phyloP scores from a whole-genome alignment of 495 filamentous ascomycete species.

The Friedmanniomyces endolithicus region DNA sequence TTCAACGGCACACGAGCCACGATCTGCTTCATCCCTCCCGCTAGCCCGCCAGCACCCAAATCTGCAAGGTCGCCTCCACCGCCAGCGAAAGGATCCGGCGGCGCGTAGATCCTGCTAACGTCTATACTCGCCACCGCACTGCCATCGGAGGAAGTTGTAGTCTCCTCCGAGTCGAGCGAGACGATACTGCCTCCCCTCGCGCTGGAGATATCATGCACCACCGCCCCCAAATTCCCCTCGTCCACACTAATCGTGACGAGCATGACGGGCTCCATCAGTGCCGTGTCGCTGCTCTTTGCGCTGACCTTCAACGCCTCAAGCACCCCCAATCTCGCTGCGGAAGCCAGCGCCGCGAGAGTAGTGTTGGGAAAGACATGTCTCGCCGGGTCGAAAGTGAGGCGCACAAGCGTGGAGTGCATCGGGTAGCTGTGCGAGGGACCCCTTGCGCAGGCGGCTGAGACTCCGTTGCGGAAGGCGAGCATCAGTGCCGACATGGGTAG shows the following conservation, averaged over 20 bases:
- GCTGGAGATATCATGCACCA: slow-evolving; percentile 82
- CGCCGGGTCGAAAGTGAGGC: slow-evolving; percentile 51
- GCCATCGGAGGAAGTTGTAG: slow-evolving; percentile 24
- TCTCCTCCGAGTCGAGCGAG: slow-evolving; percentile 56
- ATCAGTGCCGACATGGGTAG: slow-evolving; percentile 46
- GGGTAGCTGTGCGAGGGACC: slow-evolving; percentile 68
- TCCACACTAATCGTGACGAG: slow-evolving; percentile 70
- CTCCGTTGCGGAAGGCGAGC: slow-evolving; percentile 61
- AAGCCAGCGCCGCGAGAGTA: slow-evolving; percentile 61
- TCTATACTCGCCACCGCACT: slow-evolving; percentile 49
- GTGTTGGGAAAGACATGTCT: slow-evolving; percentile 56
- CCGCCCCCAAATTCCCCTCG: slow-evolving; percentile 64
- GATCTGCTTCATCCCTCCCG: slow-evolving; percentile 40
- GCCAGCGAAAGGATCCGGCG: slow-evolving; percentile 68
- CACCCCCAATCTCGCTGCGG: slow-evolving; percentile 63
- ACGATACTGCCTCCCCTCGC: slow-evolving; percentile 74
- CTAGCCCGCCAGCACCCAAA: not conserved
- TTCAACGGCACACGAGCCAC: slow-evolving; percentile 78
- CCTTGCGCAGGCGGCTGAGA: slow-evolving; percentile 69
- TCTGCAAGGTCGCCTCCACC: not conserved
- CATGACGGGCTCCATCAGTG: slow-evolving; percentile 88
- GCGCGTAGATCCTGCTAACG: slow-evolving; percentile 61
- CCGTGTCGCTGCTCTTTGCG: slow-evolving; percentile 32
- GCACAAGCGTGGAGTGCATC: slow-evolving; percentile 56
- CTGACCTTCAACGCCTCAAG: slow-evolving; percentile 49